Conservation (phyloP, 1,284 basidiomycete species). For the Malassezia sp. region DNA sequence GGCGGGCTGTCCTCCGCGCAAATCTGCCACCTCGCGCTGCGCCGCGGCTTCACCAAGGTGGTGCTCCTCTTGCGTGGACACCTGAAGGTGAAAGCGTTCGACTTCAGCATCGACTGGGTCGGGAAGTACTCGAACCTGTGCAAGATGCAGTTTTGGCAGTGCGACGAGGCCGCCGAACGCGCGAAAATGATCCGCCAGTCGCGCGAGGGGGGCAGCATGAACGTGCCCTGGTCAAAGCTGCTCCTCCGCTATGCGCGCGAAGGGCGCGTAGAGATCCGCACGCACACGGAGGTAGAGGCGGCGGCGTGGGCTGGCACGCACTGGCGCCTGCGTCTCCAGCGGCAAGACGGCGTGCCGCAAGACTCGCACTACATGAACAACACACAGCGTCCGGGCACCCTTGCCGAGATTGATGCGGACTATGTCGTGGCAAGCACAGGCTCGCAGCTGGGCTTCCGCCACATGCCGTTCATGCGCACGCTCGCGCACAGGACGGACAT, state of each 20-base stretch:
- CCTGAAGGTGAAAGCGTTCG: constrained; percentile 45
- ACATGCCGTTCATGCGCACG: constrained; percentile 29
- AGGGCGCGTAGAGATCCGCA: constrained; percentile 28
- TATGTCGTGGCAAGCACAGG: constrained; percentile 45
- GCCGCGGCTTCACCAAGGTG: constrained; percentile 36
- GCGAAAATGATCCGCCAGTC: constrained; percentile 29
- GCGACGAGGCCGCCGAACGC: constrained; percentile 25
- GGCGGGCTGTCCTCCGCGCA: constrained; percentile 48
- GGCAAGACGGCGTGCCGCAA: background rate
- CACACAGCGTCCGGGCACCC: constrained; percentile 2
- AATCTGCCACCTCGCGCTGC: constrained; percentile 38
- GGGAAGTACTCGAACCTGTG: constrained; percentile 35
- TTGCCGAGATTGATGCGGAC: constrained; percentile 14
- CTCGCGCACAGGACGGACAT: constrained; percentile 25
- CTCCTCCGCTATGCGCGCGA: constrained; percentile 24
- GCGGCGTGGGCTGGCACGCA: constrained; percentile 10
- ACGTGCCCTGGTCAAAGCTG: constrained; percentile 34
- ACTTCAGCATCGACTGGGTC: constrained; percentile 40
- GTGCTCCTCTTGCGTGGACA: constrained; percentile 39
- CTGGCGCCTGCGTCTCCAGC: constrained; percentile 22
- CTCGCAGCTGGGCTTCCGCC: constrained; percentile 22
- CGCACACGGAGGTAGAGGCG: constrained; percentile 23
- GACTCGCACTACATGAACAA: constrained; percentile 10
- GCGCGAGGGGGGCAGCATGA: constrained; percentile 43
- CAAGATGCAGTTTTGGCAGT: constrained; percentile 46